Base-by-base conservation (phyloP, 2,329 filamentous ascomycete genomes). In the Purpureocillium takamizusanense region DNA sequence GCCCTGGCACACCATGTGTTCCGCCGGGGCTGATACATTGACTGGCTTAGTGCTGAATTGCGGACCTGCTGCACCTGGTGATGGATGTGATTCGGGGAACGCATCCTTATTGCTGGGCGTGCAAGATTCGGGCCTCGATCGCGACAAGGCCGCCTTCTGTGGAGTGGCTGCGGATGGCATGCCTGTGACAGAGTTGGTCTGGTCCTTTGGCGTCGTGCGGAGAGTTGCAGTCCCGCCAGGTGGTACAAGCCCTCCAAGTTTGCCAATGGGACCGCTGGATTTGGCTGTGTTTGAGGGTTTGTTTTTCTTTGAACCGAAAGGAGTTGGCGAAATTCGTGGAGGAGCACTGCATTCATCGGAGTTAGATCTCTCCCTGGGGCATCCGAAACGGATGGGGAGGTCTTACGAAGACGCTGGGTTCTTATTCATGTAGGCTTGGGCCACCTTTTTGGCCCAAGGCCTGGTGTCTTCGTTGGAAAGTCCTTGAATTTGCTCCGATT, bases 401-500 rank as follows among this genome's bases (percentile, higher is more conserved):
- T 13, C 36, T n/a, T 14, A 38, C 36, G 12, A 33, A 25, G 31
- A 7, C 2, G 17, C 13, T 1, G 21, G 15, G 27, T 15, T 33
- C 21, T 14, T 35, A 25, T 29, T 3, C 21, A 44, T 40, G 13
- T 34, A 47, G 1, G 32, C 21, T 21, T 38, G 31, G 9, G 46
- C 31, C 12, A 41, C 18, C 23, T 42, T 34, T 13, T 38, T 47
- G 1, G 50, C 50, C 45, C 46, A 52, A 11, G 49, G 51, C 4
- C 51, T 44, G 9, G 40, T 37, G 12, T 50, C 46, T 4, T 38
- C 44, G n/a, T 43, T 15, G 7, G 38, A 32, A 0, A 53, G 44
- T 13, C 51, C 51, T 25, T 50, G 30, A 34, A 51, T 45, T 33
- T 51, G 43, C 11, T 42, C 38, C 3, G 50, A 42, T 17, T 53